These are phyloP conservation scores for Leptographium galeiforme DNA, from an alignment of 2,329 filamentous ascomycete genomes.

Conservation along the genomic window DNA sequence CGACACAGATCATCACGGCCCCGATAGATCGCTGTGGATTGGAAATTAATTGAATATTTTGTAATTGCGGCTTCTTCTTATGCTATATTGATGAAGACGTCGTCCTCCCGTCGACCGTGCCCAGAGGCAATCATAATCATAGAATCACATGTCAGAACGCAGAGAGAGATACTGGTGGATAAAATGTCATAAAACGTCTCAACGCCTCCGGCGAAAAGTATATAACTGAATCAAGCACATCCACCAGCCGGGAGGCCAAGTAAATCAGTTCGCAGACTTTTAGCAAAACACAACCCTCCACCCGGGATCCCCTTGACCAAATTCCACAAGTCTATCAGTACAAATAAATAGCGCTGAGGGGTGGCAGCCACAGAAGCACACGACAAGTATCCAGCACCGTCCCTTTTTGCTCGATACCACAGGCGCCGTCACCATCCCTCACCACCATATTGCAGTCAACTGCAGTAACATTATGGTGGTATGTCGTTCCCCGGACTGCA, in stretches of 20 bases:
- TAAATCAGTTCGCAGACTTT: slow-evolving; percentile 1
- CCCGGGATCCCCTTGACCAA: slow-evolving; percentile 2
- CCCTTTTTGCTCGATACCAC: background rate
- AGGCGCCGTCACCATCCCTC: background rate
- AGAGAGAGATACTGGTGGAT: background rate
- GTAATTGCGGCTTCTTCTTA: too few species aligned
- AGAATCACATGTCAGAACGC: too few species aligned
- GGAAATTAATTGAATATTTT: too few species aligned
- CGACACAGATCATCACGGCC: too few species aligned
- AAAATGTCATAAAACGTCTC: background rate
- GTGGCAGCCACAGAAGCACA: background rate
- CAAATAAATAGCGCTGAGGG: slow-evolving; percentile 15
- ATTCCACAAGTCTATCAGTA: slow-evolving; percentile 17
- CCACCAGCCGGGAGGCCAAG: background rate
- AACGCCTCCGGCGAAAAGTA: slow-evolving; percentile 3
- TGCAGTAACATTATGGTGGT: background rate
- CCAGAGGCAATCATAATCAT: too few species aligned
- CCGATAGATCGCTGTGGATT: too few species aligned
- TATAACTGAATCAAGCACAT: slow-evolving; percentile 1
- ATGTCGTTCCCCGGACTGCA: background rate
- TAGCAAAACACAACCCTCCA: background rate
- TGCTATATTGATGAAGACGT: too few species aligned
- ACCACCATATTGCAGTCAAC: background rate
- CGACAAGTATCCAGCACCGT: background rate
- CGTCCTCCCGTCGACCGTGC: too few species aligned